phyloP scores from a whole-genome alignment of 2,329 filamentous ascomycete genomes.

The Cadophora sp. region DNA sequence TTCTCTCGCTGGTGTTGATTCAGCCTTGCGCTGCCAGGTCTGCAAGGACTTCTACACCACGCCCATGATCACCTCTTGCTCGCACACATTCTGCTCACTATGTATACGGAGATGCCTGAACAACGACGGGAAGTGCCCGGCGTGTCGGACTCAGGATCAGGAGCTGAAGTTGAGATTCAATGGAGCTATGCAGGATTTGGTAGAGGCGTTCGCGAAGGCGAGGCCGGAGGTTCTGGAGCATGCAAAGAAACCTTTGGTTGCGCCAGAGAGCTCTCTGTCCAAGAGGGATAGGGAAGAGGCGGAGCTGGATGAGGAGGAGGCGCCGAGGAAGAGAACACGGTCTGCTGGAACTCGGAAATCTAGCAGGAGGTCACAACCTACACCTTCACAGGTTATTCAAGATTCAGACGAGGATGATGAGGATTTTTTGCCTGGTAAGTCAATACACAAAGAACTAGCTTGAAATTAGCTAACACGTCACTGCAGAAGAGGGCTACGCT shows the following conservation, averaged over 20 bases:
- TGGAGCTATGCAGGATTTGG: constrained; percentile 83
- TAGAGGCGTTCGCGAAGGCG: constrained; percentile 76
- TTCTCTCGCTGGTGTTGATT: constrained; percentile 75
- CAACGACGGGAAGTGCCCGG: constrained; percentile 84
- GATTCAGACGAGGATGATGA: constrained; percentile 41
- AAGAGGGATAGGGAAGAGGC: constrained; percentile 59
- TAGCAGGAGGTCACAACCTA: constrained; percentile 44
- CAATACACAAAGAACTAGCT: background rate
- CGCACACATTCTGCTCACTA: constrained; percentile 94
- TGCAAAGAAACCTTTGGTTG: constrained; percentile 56
- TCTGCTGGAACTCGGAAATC: constrained; percentile 56
- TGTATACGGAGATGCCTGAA: constrained; percentile 90
- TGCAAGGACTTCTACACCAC: constrained; percentile 98
- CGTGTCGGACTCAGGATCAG: constrained; percentile 81
- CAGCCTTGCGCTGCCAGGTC: constrained; percentile 89
- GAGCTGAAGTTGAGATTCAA: constrained; percentile 86
- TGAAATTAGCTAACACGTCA: background rate
- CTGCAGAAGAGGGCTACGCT: constrained; percentile 64
- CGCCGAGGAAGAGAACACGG: constrained; percentile 57
- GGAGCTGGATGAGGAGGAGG: constrained; percentile 44
- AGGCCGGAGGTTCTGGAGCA: constrained; percentile 68
- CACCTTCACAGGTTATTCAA: constrained; percentile 43
- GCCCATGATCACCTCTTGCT: constrained; percentile 93
- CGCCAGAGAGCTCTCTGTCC: constrained; percentile 40
- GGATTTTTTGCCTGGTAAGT: constrained; percentile 42